Percentiles rank a stretch among this genome's conserved stretches.
Evolutionary conservation across 2,329 filamentous ascomycete species (phyloP).

Genomic region (Kalaharituber pfeilii): DNA sequence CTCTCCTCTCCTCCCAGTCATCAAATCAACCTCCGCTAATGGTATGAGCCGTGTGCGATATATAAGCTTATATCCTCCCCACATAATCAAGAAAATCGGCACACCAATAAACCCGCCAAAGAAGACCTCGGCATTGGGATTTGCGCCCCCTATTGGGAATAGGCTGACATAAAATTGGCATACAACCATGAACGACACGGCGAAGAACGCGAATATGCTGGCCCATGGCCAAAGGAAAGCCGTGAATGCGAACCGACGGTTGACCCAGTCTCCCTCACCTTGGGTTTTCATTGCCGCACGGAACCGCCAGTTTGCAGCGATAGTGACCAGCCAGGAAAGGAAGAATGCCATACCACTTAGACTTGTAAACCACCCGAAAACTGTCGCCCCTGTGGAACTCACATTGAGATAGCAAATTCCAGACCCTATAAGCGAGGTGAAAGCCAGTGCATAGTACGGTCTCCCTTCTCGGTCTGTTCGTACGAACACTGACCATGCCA

Average conservation of each 20-base stretch:
- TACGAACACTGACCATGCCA: conserved; percentile 31
- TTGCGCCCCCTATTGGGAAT: conserved; percentile 28
- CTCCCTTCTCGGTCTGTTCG: conserved; percentile 33
- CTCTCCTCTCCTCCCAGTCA: neutral
- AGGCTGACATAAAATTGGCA: conserved; percentile 34
- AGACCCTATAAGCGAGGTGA: conserved; percentile 29
- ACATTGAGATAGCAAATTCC: conserved; percentile 32
- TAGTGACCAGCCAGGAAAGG: conserved; percentile 32
- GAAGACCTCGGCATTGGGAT: conserved; percentile 28
- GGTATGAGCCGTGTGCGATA: conserved; percentile 22
- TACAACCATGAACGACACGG: conserved; percentile 33
- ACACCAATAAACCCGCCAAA: conserved; percentile 34
- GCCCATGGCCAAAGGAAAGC: conserved; percentile 13
- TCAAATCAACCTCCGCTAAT: neutral
- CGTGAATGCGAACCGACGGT: conserved; percentile 17
- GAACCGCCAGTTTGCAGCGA: conserved; percentile 31
- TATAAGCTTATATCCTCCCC: conserved; percentile 28
- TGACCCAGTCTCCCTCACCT: conserved; percentile 24
- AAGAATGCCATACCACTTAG: conserved; percentile 32
- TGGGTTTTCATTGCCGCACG: conserved; percentile 30
- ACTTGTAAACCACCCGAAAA: conserved; percentile 35
- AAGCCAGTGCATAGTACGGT: conserved; percentile 29
- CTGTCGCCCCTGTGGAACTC: conserved; percentile 28
- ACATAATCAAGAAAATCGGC: conserved; percentile 30
- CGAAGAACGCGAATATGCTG: conserved; percentile 30